phyloP scores from a whole-genome alignment of 2,329 filamentous ascomycete genomes.

The Macrophomina pseudophaseolina region DNA sequence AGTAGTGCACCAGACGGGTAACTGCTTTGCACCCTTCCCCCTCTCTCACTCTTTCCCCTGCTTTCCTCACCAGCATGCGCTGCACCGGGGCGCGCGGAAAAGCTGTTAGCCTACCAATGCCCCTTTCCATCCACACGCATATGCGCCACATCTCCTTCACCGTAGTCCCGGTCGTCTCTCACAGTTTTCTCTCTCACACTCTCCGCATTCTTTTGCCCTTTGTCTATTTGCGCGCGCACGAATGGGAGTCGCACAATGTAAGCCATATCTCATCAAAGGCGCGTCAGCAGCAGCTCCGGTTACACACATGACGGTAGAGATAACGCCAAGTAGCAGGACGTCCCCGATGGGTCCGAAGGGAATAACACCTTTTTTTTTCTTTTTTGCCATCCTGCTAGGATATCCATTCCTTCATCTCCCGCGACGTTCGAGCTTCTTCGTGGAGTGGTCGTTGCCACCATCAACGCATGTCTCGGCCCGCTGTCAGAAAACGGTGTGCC shows the following conservation, averaged over 20 bases:
- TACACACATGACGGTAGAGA: too few relatives aligned
- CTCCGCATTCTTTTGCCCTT: not conserved
- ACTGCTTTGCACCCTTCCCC: not conserved
- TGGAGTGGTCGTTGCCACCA: not conserved
- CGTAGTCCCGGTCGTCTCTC: not conserved
- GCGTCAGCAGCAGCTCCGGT: not conserved
- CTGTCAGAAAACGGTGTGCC: not conserved
- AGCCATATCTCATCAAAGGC: not conserved
- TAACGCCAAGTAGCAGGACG: too few relatives aligned
- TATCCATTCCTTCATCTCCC: not conserved
- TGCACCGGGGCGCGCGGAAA: not conserved
- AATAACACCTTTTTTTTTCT: not conserved
- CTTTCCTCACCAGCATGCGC: not conserved
- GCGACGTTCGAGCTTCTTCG: not conserved
- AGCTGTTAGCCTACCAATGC: not conserved
- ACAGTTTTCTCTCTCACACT: too few relatives aligned
- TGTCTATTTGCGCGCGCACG: not conserved
- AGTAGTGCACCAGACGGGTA: constrained; percentile 5
- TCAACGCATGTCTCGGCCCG: too few relatives aligned
- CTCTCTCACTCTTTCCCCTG: not conserved
- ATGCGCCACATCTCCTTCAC: not conserved
- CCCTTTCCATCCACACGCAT: not conserved
- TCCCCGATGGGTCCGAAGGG: too few relatives aligned
- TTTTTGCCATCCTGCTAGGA: not conserved
- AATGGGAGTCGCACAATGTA: not conserved